Conservation (phyloP, 2,329 filamentous ascomycete genomes). For the Fusarium albosuccineum region DNA sequence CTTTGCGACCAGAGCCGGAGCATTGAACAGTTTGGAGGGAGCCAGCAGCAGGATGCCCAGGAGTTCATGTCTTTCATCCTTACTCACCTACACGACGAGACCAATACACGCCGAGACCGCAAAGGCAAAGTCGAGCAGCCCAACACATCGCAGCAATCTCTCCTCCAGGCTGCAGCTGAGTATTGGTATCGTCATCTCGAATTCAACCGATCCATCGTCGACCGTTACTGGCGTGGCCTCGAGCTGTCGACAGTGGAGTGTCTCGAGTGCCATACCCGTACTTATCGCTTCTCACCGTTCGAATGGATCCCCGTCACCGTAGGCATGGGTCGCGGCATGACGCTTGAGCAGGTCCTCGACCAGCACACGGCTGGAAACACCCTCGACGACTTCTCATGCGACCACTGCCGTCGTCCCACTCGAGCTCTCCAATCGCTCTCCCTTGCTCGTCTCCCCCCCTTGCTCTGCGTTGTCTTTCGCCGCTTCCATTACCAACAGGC, state of each 20-base stretch:
- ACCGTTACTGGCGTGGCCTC: conserved; percentile 83
- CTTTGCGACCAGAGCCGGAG: conserved; percentile 50
- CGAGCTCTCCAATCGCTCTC: conserved; percentile 78
- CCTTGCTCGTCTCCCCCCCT: conserved; percentile 82
- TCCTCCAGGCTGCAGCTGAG: conserved; percentile 71
- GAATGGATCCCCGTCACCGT: conserved; percentile 68
- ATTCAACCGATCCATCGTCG: conserved; percentile 80
- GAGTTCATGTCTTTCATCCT: conserved; percentile 90
- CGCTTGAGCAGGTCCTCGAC: conserved; percentile 73
- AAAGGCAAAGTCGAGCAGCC: conserved; percentile 50
- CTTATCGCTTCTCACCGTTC: conserved; percentile 58
- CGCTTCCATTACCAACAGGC: conserved; percentile 59
- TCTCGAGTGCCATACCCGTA: conserved; percentile 66
- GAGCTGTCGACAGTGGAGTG: conserved; percentile 80
- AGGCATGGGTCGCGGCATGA: conserved; percentile 47
- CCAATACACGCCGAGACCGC: conserved; percentile 72
- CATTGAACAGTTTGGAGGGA: conserved; percentile 72
- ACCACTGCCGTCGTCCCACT: conserved; percentile 76
- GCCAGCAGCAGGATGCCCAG: conserved; percentile 88
- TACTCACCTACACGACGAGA: conserved; percentile 86
- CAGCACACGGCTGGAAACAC: conserved; percentile 77
- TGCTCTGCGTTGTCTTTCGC: conserved; percentile 83
- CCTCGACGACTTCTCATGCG: conserved; percentile 79
- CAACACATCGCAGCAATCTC: conserved; percentile 49
- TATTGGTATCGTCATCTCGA: conserved; percentile 81